A percentile compares a stretch with the other conserved stretches of the same genome.
Conservation (phyloP, 2,329 filamentous ascomycete genomes). For the Blastomyces percursus region DNA sequence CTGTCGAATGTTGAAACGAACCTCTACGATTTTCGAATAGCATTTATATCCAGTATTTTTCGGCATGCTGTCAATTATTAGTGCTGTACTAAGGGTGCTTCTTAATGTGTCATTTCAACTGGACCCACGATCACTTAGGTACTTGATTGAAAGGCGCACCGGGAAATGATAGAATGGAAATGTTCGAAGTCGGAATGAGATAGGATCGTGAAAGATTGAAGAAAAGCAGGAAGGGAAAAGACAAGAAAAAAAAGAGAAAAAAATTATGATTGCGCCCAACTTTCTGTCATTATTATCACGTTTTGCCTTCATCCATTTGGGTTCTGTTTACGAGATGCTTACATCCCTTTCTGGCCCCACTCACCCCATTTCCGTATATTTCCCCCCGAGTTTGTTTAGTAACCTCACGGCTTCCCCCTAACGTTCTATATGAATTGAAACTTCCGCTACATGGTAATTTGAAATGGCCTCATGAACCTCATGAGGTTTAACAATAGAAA, state of each 20-base stretch:
- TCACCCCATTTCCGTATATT: background rate
- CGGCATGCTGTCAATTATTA: background rate
- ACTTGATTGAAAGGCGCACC: slow-evolving; percentile 1
- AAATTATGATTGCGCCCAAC: background rate
- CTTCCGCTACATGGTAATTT: background rate
- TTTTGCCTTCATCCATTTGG: background rate
- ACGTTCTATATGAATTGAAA: background rate
- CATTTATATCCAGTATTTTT: background rate
- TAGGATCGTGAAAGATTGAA: background rate
- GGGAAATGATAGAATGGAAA: slow-evolving; percentile 4
- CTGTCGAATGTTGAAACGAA: background rate
- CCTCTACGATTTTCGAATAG: background rate
- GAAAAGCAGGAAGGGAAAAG: background rate
- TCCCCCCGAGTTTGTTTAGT: background rate
- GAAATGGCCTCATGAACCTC: background rate
- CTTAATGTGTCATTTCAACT: background rate
- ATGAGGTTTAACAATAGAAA: background rate
- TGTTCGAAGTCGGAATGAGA: background rate
- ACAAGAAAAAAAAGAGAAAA: background rate
- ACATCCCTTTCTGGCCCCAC: background rate
- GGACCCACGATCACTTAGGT: background rate
- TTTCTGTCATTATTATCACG: background rate
- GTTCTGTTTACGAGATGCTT: background rate
- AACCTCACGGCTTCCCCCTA: background rate
- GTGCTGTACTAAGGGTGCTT: background rate